These are phyloP conservation scores for Gracilaria gracilis DNA, from an alignment of 23 red algal species.

Conservation along the genomic window DNA sequence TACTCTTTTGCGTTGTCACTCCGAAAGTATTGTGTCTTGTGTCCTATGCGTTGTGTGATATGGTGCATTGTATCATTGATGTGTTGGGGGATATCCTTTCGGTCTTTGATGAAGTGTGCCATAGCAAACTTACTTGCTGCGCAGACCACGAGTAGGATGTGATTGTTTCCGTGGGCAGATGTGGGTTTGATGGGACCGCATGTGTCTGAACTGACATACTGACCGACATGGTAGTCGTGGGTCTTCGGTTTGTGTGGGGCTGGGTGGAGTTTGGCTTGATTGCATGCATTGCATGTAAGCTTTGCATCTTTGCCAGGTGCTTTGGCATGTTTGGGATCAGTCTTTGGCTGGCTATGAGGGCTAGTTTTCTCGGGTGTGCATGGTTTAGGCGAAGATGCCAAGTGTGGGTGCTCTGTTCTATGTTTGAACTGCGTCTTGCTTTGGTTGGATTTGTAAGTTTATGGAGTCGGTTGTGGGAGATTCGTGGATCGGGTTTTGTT, in stretches of 20 bases:
- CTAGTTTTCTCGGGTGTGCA: neutral
- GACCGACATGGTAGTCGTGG: too few relatives aligned
- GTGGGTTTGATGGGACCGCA: too few relatives aligned
- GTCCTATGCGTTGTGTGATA: neutral
- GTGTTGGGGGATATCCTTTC: neutral
- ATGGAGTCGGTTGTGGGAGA: neutral
- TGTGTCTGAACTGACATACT: too few relatives aligned
- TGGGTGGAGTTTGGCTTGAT: neutral
- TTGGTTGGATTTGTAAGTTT: neutral
- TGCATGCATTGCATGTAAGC: constrained; percentile 19
- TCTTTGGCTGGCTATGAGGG: neutral
- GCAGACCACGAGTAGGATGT: too few relatives aligned
- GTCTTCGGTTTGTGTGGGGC: too few relatives aligned
- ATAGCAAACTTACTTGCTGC: neutral
- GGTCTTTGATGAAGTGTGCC: neutral
- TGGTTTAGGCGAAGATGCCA: neutral
- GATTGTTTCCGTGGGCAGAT: too few relatives aligned
- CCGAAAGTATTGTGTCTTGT: neutral
- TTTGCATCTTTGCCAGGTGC: neutral
- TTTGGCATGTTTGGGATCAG: neutral
- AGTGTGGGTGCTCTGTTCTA: too few relatives aligned
- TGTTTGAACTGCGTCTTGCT: neutral
- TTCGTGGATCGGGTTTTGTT: too few relatives aligned
- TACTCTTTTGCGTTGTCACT: constrained; percentile 37
- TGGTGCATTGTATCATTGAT: neutral